A percentile compares a stretch with the other conserved stretches of the same genome.
phyloP scores from a whole-genome alignment of 768 basidiomycete species.

The Russula emetica region DNA sequence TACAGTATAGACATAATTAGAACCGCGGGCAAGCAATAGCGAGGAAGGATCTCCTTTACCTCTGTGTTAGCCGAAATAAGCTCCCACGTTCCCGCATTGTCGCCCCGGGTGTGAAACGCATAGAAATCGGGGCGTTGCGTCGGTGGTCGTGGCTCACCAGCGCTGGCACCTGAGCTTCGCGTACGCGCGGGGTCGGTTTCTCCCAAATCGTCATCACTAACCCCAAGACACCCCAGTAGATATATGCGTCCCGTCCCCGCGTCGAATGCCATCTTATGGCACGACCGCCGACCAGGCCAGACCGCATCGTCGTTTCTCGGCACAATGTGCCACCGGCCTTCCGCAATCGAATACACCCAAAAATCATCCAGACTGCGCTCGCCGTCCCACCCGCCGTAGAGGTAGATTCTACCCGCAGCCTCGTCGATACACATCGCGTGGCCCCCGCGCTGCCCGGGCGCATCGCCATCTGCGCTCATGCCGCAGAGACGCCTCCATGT shows the following conservation, averaged over 20 bases:
- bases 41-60: conserved; percentile 38
- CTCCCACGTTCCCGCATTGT: conserved; percentile 67
- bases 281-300: conserved; percentile 67
- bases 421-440: conserved; percentile 80
- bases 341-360: conserved; percentile 63
- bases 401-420: conserved; percentile 57
- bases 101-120: conserved; percentile 63
- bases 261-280: conserved; percentile 82
- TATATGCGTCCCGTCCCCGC: conserved; percentile 66
- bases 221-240: conserved; percentile 63
- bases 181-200: conserved; percentile 10
- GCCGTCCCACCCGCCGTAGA: conserved; percentile 80
- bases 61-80: conserved; percentile 61
- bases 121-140: conserved; percentile 65
- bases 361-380: conserved; percentile 70
- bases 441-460: conserved; percentile 66
- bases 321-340: conserved; percentile 58
- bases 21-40: background rate
- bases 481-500: conserved; percentile 58
- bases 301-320: conserved; percentile 52
- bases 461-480: conserved; percentile 60
- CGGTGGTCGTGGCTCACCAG: conserved; percentile 2
- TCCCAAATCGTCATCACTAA: conserved; percentile 40
- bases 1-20: conserved; percentile 29
- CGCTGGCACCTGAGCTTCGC: background rate